Evolutionary conservation across 768 basidiomycete species (phyloP).

Genomic region (Leccinum boreale): DNA sequence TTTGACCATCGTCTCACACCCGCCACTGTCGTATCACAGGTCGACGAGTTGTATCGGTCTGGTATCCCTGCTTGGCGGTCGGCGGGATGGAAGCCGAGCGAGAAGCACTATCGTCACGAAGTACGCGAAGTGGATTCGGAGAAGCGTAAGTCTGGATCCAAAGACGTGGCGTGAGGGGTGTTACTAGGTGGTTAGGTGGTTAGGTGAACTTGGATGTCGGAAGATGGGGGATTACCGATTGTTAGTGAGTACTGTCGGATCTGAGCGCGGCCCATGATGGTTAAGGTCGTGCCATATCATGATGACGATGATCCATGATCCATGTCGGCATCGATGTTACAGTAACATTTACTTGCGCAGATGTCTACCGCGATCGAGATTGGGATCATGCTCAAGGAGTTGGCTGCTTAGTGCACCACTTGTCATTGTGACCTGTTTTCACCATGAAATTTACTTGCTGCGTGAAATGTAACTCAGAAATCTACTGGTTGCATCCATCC

Average conservation of each 20-base stretch:
- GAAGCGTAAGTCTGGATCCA: slow-evolving; percentile 24
- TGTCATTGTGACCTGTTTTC: too few species aligned
- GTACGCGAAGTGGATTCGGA: slow-evolving; percentile 8
- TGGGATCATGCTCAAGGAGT: background rate
- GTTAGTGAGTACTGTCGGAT: background rate
- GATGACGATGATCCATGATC: background rate
- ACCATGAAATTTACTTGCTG: too few species aligned
- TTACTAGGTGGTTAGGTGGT: background rate
- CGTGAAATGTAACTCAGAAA: too few species aligned
- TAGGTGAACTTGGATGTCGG: background rate
- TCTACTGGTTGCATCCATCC: too few species aligned
- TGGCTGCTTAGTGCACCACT: background rate
- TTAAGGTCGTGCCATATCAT: background rate
- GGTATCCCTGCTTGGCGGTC: slow-evolving; percentile 67
- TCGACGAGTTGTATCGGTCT: slow-evolving; percentile 74
- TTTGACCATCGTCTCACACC: background rate
- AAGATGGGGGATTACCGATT: background rate
- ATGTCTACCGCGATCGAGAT: background rate
- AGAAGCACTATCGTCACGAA: slow-evolving; percentile 34
- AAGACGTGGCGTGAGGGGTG: slow-evolving; percentile 9
- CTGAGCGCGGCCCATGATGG: background rate
- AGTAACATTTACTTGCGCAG: background rate
- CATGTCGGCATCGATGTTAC: too few species aligned
- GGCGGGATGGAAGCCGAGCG: slow-evolving; percentile 50
- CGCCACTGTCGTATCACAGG: slow-evolving; percentile 35